Conservation (phyloP, 495 filamentous ascomycete species). For the Hyaloscypha finlandica region DNA sequence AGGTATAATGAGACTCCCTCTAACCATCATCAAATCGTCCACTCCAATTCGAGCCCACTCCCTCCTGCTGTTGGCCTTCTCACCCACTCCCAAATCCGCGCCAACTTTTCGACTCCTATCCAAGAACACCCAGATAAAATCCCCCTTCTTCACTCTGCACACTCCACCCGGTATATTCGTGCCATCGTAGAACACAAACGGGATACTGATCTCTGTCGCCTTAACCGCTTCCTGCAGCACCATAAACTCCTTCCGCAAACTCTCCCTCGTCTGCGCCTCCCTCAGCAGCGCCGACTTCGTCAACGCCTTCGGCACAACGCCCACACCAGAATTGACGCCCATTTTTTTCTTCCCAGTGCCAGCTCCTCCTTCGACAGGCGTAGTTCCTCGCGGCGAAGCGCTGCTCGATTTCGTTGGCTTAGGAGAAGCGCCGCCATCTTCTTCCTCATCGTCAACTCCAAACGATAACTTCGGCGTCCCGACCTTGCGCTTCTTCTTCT, state of each 20-base stretch:
- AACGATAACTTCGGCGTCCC: conserved; percentile 72
- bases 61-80: conserved; percentile 63
- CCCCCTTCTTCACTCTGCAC: conserved; percentile 88
- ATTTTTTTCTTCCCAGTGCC: conserved; percentile 46
- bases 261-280: conserved; percentile 81
- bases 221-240: conserved; percentile 84
- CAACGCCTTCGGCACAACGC: conserved; percentile 72
- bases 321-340: conserved; percentile 66
- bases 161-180: conserved; percentile 85
- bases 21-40: conserved; percentile 94
- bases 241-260: conserved; percentile 82
- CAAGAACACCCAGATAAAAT: conserved; percentile 86
- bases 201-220: conserved; percentile 84
- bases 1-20: conserved; percentile 89
- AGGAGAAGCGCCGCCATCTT: conserved; percentile 28
- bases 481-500: conserved; percentile 71
- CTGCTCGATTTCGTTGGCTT: conserved; percentile 18
- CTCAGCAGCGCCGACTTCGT: conserved; percentile 83
- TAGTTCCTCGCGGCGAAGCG: conserved; percentile 33
- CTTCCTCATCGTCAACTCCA: conserved; percentile 58
- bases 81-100: conserved; percentile 74
- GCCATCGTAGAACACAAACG: conserved; percentile 98
- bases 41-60: conserved; percentile 94
- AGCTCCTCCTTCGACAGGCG: conserved; percentile 37
- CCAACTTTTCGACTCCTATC: conserved; percentile 89